Evolutionary conservation across 495 filamentous ascomycete species (phyloP).

Genomic region (Astrothelium macrocarpum): DNA sequence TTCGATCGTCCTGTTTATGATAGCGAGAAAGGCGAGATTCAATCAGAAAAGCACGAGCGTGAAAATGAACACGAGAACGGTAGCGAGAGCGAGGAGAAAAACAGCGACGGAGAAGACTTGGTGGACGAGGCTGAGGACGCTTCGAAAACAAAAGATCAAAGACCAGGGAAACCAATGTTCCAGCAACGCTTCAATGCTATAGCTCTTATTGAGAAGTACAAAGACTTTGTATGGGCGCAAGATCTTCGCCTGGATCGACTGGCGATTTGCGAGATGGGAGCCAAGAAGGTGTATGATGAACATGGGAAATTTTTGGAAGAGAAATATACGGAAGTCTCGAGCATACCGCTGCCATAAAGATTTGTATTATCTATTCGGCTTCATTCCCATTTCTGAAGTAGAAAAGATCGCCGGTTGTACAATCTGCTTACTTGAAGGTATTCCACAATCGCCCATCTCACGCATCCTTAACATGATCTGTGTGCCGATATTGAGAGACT

Average conservation of each 20-base stretch:
- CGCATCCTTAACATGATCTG: no score
- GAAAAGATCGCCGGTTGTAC: no score
- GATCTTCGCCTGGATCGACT: conserved; percentile 28
- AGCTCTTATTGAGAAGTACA: conserved; percentile 26
- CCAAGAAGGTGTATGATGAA: conserved; percentile 29
- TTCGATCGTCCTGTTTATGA: background rate
- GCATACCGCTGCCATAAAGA: conserved; percentile 8
- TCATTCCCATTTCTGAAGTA: background rate
- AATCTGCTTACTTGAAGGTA: no score
- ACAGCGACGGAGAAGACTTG: background rate
- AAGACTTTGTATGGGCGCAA: conserved; percentile 31
- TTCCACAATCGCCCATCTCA: conserved; percentile 31
- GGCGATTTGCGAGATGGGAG: conserved; percentile 36
- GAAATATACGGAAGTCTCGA: conserved; percentile 29
- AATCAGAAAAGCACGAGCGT: background rate
- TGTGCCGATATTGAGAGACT: no score
- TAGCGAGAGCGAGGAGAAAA: background rate
- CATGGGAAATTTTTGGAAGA: conserved; percentile 26
- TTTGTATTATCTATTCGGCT: background rate
- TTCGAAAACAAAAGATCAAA: background rate
- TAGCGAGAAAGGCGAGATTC: background rate
- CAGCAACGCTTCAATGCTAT: conserved; percentile 25
- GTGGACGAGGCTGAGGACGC: background rate
- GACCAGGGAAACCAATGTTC: background rate
- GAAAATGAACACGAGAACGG: background rate